phyloP scores from a whole-genome alignment of 257 asterid species.

The Solanum chilense region DNA sequence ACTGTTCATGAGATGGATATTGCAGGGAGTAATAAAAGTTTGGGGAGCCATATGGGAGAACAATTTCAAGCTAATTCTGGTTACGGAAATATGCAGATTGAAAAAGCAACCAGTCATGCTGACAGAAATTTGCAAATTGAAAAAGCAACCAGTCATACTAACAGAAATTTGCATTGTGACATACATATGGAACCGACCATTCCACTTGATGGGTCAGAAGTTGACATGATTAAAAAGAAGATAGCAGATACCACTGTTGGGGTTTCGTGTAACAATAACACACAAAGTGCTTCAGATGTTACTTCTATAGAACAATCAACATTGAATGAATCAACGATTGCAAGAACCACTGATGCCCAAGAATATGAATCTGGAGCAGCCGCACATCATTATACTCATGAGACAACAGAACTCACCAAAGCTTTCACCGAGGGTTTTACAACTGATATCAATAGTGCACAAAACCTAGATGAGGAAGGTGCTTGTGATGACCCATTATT shows the following conservation, averaged over 20 bases:
- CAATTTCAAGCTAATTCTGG: not conserved
- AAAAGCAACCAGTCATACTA: not conserved
- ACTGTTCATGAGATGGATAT: not conserved
- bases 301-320: not conserved
- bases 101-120: not conserved
- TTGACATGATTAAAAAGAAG: slow-evolving; percentile 8
- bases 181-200: slow-evolving; percentile 1
- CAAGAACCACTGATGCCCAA: slow-evolving; percentile 16
- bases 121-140: slow-evolving; percentile 3
- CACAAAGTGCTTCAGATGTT: slow-evolving; percentile 2
- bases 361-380: slow-evolving; percentile 13
- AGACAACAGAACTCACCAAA: slow-evolving; percentile 6
- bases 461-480: slow-evolving; percentile 16
- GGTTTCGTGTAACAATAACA: slow-evolving; percentile 5
- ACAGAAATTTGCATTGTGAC: slow-evolving; percentile 16
- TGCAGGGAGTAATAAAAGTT: not conserved
- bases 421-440: slow-evolving; percentile 16
- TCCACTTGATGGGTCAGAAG: slow-evolving; percentile 11
- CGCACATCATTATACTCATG: slow-evolving; percentile 5
- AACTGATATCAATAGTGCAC: slow-evolving; percentile 11
- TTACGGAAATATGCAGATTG: slow-evolving; percentile 3
- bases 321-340: slow-evolving; percentile 1
- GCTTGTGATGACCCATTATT: slow-evolving; percentile 5
- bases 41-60: not conserved
- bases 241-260: slow-evolving; percentile 6